Base-by-base conservation (phyloP, 257 asterid species). In the Asclepias syriaca region DNA sequence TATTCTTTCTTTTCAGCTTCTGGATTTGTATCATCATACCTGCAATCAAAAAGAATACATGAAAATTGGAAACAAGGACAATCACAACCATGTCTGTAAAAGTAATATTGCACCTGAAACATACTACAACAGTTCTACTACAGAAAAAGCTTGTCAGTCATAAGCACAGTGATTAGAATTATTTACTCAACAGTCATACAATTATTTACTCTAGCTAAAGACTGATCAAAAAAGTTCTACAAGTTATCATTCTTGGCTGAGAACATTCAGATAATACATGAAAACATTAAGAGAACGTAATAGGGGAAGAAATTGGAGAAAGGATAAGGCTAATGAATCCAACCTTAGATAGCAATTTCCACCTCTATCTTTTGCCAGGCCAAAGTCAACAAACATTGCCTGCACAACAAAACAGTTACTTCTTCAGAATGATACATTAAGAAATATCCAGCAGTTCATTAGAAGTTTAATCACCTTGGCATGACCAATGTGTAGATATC, bases 311-410 rank as follows among this genome's bases (percentile, higher is more conserved):
- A 40, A 50, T 56, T 24, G 34, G 51, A 74, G 58, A 54, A 54
- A 70, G 11, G 61, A 48, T 45, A 39, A 39, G n/a, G 77, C 34
- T n/a, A 82, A 69, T 59, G 79, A 40, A 66, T 43, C 78, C 39
- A 54, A 95, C 99, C 99, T 91, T 74, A 95, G 81, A 73, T 92
- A 92, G 86, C 98, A 95, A 84, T 89, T 78, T 80, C 99, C 99
- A 78, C 86, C 96, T 81, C 97, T 87, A 69, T 95, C 99, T 78
- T 92, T 87, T 51, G 98, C 99, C 58, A 92, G 84, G 56, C 99
- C 99, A 80, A 95, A 95, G 84, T 95, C 96, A 74, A 95, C 92
- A 84, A 90, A 95, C 99, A 95, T 95, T 78, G 99, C 98, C 99
- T 95, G 80, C 75, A 80, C n/a, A 66, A 63, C 69, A 34, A 37